Conservation (phyloP, 2,329 filamentous ascomycete genomes). For the Fusarium oligoseptatum region DNA sequence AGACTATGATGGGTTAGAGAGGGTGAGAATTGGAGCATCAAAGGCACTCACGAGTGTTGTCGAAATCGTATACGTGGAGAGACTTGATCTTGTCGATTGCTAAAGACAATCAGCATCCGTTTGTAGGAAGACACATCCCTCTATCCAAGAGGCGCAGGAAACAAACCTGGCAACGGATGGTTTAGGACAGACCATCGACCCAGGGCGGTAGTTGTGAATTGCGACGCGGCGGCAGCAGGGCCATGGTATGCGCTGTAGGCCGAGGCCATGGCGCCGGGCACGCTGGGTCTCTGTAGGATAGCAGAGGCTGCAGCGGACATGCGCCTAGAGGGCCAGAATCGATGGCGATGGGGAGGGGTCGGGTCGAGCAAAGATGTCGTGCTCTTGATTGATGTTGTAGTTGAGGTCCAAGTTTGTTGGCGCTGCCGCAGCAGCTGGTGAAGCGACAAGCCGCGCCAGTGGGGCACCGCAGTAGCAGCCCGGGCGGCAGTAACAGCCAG, state of each 20-base stretch:
- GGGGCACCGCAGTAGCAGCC: conserved; percentile 14
- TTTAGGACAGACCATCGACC: conserved; percentile 87
- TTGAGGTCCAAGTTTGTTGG: conserved; percentile 38
- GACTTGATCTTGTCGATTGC: conserved; percentile 77
- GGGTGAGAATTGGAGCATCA: not conserved
- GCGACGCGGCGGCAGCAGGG: conserved; percentile 47
- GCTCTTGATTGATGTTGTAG: conserved; percentile 32
- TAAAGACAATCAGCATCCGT: conserved; percentile 43
- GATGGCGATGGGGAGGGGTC: not conserved
- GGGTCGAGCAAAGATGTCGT: not conserved
- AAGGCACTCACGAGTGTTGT: conserved; percentile 82
- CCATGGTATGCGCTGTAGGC: conserved; percentile 55
- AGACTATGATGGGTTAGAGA: conserved; percentile 68
- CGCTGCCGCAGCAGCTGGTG: conserved; percentile 4
- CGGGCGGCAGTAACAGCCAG: not conserved
- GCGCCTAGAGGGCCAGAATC: conserved; percentile 15
- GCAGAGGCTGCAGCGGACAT: conserved; percentile 44
- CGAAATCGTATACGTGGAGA: conserved; percentile 97
- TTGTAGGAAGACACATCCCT: conserved; percentile 17
- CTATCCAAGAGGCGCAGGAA: not conserved
- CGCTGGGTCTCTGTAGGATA: conserved; percentile 39
- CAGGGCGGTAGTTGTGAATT: conserved; percentile 77
- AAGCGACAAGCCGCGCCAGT: conserved; percentile 25
- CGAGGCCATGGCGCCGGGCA: conserved; percentile 55
- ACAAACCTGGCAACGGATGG: conserved; percentile 76